These are phyloP conservation scores for Carex myosuroides DNA, from an alignment of 176 grass and related monocot genomes.

Conservation along the genomic window DNA sequence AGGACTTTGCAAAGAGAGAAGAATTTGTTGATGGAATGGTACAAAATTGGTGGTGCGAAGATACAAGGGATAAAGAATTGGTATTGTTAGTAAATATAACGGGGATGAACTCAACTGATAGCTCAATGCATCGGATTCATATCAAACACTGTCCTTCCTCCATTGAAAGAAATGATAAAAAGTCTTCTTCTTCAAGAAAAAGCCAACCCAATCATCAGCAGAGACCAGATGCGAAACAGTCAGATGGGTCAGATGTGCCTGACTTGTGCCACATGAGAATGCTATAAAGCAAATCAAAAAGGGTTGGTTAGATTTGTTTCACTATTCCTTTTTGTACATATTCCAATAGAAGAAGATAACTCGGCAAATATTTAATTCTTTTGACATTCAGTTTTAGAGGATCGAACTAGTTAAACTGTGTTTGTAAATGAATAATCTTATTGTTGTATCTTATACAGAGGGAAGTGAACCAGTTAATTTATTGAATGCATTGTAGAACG, in stretches of 20 bases:
- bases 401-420: constrained; percentile 1
- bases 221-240: constrained; percentile 40
- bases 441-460: neutral
- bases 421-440: constrained; percentile 8
- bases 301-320: neutral
- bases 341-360: constrained; percentile 8
- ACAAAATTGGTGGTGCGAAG: constrained; percentile 84
- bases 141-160: constrained; percentile 30
- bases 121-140: constrained; percentile 45
- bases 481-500: neutral
- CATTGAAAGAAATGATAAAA: neutral
- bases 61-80: constrained; percentile 63
- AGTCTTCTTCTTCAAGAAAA: constrained; percentile 37
- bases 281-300: constrained; percentile 42
- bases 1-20: constrained; percentile 72
- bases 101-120: constrained; percentile 58
- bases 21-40: constrained; percentile 79
- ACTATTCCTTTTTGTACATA: constrained; percentile 18
- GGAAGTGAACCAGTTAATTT: neutral
- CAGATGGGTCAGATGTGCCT: constrained; percentile 43
- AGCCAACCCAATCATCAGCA: constrained; percentile 39
- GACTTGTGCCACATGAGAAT: constrained; percentile 69
- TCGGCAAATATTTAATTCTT: neutral
- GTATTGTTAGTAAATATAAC: constrained; percentile 45
- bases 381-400: neutral